Conservation (phyloP, 192 early-diverging fungal species). For the Rhizoclosmatium sp. region DNA sequence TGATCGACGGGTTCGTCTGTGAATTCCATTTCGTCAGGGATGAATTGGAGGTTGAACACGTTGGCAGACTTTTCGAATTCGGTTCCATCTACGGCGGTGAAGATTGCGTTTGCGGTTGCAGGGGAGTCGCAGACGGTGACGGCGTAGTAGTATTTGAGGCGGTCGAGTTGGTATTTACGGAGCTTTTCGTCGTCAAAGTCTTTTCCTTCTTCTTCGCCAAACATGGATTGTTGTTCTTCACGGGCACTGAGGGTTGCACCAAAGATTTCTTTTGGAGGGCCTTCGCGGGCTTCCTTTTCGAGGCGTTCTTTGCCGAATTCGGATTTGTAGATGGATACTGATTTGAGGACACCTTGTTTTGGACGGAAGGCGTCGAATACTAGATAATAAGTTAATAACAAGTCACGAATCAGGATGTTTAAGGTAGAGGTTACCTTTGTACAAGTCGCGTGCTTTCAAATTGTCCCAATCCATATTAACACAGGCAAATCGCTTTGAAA, state of each 20-base stretch:
- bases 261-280: conserved; percentile 81
- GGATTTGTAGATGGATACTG: conserved; percentile 87
- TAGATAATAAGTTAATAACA: conserved; percentile 30
- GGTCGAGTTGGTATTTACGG: conserved; percentile 91
- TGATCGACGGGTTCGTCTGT: conserved; percentile 77
- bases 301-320: conserved; percentile 87
- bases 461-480: conserved; percentile 98
- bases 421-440: neutral
- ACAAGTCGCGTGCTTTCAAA: conserved; percentile 57
- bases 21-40: conserved; percentile 92
- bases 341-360: conserved; percentile 64
- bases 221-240: conserved; percentile 37
- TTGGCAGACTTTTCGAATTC: conserved; percentile 93
- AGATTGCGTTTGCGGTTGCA: conserved; percentile 81
- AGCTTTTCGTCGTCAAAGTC: conserved; percentile 85
- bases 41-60: conserved; percentile 92
- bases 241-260: conserved; percentile 47
- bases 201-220: conserved; percentile 65
- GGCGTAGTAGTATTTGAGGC: conserved; percentile 90
- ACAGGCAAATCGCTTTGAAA: conserved; percentile 76
- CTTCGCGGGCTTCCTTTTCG: conserved; percentile 72
- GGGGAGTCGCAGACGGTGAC: conserved; percentile 92
- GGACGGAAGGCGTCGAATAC: conserved; percentile 88
- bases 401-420: neutral
- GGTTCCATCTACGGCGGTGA: conserved; percentile 83